These are phyloP conservation scores for Zygnema cylindricum DNA, from an alignment of 139 green algal genomes.

Conservation along the genomic window DNA sequence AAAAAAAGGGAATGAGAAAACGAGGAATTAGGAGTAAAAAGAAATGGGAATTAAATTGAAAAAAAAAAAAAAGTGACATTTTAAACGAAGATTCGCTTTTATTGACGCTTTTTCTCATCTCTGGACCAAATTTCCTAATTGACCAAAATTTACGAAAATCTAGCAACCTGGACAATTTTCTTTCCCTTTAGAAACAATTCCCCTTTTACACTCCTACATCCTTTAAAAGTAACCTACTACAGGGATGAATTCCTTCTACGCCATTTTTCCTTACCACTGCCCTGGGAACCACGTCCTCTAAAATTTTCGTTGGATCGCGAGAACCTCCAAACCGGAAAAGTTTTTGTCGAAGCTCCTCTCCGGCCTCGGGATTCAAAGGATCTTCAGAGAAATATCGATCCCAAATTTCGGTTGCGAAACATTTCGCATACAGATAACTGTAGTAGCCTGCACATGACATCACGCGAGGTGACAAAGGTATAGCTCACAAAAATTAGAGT, in stretches of 20 bases:
- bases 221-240: background rate
- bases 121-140: no score
- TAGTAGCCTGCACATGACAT: constrained; percentile 78
- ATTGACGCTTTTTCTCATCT: no score
- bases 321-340: constrained; percentile 32
- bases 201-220: constrained; percentile 23
- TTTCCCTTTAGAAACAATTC: no score
- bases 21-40: no score
- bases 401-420: constrained; percentile 76
- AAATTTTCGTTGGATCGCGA: background rate
- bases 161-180: no score
- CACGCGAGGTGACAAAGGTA: no score
- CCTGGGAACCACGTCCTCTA: background rate
- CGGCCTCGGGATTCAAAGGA: constrained; percentile 44
- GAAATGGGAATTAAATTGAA: no score
- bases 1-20: no score
- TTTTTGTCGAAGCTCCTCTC: constrained; percentile 6
- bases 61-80: no score
- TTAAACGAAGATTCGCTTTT: no score
- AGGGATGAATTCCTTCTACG: background rate
- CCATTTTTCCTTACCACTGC: background rate
- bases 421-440: constrained; percentile 80
- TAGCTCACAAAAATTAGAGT: no score
- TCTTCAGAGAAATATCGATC: constrained; percentile 65
- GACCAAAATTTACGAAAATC: no score